These are phyloP conservation scores for Dothideomycetes sp. DNA, from an alignment of 2,329 filamentous ascomycete genomes.

Conservation along the genomic window DNA sequence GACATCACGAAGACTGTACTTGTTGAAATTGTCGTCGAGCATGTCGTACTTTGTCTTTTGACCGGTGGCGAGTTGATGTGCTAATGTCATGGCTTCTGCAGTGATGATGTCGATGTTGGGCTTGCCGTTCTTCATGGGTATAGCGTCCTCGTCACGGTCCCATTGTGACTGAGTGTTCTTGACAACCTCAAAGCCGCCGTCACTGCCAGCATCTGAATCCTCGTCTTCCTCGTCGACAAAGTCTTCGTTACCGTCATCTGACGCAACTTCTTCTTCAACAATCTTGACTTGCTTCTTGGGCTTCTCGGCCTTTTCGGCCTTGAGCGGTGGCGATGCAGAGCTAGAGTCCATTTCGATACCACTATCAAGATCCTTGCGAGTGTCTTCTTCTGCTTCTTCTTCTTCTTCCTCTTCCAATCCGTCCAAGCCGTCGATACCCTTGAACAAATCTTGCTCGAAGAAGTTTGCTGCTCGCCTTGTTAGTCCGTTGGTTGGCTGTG, in stretches of 20 bases:
- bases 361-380: conserved; percentile 36
- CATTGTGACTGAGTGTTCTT: conserved; percentile 50
- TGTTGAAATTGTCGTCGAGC: conserved; percentile 88
- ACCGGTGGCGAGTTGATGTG: conserved; percentile 81
- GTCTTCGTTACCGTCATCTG: conserved; percentile 5
- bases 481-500: conserved; percentile 49
- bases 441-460: conserved; percentile 92
- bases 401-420: conserved; percentile 41
- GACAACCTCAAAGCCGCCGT: conserved; percentile 55
- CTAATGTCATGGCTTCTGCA: conserved; percentile 97
- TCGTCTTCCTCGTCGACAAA: conserved; percentile 23
- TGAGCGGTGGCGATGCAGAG: conserved; percentile 20
- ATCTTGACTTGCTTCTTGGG: conserved; percentile 16
- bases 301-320: conserved; percentile 17
- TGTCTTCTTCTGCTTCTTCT: conserved; percentile 26
- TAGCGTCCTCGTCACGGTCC: conserved; percentile 50
- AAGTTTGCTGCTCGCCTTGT: conserved; percentile 80
- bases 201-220: conserved; percentile 26
- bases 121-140: conserved; percentile 47
- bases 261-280: conserved; percentile 6
- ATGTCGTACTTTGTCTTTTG: conserved; percentile 71
- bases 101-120: conserved; percentile 95
- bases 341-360: conserved; percentile 29
- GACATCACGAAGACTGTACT: conserved; percentile 77
- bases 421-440: conserved; percentile 62